These are phyloP conservation scores for Beauveria asiatica DNA, from an alignment of 2,329 filamentous ascomycete genomes.

Conservation along the genomic window DNA sequence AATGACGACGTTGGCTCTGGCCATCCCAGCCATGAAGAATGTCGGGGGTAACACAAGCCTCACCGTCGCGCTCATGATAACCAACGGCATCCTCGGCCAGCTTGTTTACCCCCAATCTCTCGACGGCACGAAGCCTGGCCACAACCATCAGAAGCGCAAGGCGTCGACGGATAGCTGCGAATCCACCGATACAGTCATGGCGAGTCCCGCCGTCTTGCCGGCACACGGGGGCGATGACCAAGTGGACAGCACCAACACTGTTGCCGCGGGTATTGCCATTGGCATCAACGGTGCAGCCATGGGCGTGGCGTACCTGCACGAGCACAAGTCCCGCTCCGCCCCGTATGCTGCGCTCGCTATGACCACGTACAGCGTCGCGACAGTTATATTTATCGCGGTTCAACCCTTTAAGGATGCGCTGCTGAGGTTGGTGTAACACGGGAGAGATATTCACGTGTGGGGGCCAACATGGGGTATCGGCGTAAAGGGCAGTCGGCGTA, in stretches of 20 bases:
- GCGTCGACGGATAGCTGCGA: neutral
- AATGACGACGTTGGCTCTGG: slow-evolving; percentile 41
- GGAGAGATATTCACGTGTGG: neutral
- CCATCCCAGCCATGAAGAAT: slow-evolving; percentile 36
- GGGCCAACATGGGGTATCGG: no score
- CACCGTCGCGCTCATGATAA: slow-evolving; percentile 43
- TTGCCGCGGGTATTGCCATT: slow-evolving; percentile 43
- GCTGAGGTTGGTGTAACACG: slow-evolving; percentile 23
- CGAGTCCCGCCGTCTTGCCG: neutral
- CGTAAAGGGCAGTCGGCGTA: no score
- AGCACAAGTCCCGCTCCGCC: slow-evolving; percentile 41
- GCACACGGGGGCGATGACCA: neutral
- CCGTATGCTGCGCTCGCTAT: slow-evolving; percentile 49
- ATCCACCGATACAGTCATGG: neutral
- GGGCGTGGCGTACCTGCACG: slow-evolving; percentile 50
- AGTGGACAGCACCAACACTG: slow-evolving; percentile 26
- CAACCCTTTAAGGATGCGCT: slow-evolving; percentile 35
- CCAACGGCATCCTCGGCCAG: slow-evolving; percentile 40
- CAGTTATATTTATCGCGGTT: slow-evolving; percentile 44
- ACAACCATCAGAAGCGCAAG: slow-evolving; percentile 11
- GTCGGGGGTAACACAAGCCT: slow-evolving; percentile 37
- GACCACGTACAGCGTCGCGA: slow-evolving; percentile 49
- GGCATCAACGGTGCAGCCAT: slow-evolving; percentile 53
- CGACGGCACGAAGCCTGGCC: slow-evolving; percentile 15
- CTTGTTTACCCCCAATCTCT: slow-evolving; percentile 29